Conservation (phyloP, 1,139 yeast genomes). For the Scheffersomyces illinoinensis region DNA sequence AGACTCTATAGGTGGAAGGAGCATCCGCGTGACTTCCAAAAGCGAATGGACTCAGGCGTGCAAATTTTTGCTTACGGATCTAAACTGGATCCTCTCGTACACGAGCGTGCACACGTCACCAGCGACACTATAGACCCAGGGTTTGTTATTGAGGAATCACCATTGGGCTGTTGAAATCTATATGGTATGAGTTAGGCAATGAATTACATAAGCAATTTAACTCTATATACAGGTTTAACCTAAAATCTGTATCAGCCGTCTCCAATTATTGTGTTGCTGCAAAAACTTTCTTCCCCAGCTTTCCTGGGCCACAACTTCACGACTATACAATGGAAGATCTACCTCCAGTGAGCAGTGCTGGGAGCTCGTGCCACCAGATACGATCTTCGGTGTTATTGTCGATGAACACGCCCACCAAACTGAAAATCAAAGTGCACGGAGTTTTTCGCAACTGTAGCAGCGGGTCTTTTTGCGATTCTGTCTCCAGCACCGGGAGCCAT, state of each 20-base stretch:
- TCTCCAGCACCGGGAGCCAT: not conserved
- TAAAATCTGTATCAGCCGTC: not conserved
- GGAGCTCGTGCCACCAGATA: not conserved
- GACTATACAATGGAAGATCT: not conserved
- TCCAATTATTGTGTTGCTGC: not conserved
- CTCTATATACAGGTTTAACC: not conserved
- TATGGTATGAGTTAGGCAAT: not conserved
- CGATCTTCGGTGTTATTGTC: not conserved
- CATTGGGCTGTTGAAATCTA: not conserved
- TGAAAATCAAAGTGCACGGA: not conserved
- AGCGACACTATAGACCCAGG: not conserved
- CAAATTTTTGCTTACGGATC: conserved; percentile 72
- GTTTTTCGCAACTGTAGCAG: not conserved
- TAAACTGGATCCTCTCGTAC: conserved; percentile 55
- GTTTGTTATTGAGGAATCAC: not conserved
- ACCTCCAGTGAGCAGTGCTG: not conserved
- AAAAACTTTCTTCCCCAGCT: not conserved
- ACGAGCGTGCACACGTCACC: conserved; percentile 31
- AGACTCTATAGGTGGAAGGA: conserved; percentile 77
- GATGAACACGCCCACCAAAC: not conserved
- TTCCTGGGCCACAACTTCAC: not conserved
- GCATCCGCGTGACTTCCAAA: conserved; percentile 71
- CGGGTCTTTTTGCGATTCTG: not conserved
- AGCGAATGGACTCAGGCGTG: conserved; percentile 92
- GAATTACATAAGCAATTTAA: not conserved